Evolutionary conservation across 768 basidiomycete species (phyloP).

Genomic region (Pulveroboletus sp.): DNA sequence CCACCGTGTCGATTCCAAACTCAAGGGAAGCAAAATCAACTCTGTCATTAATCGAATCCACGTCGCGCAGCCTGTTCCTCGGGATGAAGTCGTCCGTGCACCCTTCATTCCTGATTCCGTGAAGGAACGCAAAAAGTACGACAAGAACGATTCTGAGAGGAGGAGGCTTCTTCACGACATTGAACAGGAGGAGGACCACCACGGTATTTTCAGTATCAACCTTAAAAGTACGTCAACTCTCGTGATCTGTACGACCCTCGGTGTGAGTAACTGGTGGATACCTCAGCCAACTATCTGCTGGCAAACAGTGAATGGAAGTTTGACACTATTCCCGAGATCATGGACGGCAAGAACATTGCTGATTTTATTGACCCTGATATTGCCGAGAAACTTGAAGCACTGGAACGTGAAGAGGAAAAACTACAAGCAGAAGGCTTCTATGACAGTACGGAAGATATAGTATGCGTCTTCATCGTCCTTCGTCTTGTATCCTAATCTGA

Average conservation of each 20-base stretch:
- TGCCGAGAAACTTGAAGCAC: constrained; percentile 90
- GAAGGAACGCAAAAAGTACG: constrained; percentile 73
- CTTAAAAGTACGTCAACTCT: constrained; percentile 59
- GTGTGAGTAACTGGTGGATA: constrained; percentile 1
- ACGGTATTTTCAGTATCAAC: constrained; percentile 89
- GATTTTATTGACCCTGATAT: constrained; percentile 99
- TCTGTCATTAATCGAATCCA: constrained; percentile 92
- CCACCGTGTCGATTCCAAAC: constrained; percentile 89
- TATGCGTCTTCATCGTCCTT: constrained; percentile 30
- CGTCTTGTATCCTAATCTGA: background rate
- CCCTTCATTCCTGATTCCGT: constrained; percentile 88
- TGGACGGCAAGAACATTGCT: constrained; percentile 97
- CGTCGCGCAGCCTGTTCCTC: constrained; percentile 83
- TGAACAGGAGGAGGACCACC: constrained; percentile 82
- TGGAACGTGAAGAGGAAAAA: constrained; percentile 94
- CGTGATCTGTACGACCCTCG: background rate
- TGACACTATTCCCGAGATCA: constrained; percentile 97
- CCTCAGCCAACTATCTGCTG: constrained; percentile 83
- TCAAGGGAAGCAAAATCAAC: constrained; percentile 91
- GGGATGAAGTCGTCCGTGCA: constrained; percentile 84
- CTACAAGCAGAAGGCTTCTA: constrained; percentile 96
- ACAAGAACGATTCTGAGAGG: constrained; percentile 82
- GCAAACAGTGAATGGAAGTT: constrained; percentile 90
- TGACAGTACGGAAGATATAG: constrained; percentile 83
- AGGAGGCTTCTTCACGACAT: constrained; percentile 70